A percentile compares a stretch with the other conserved stretches of the same genome.
Conservation (phyloP, 176 grass and related monocot genomes). For the Cymbopogon citratus region DNA sequence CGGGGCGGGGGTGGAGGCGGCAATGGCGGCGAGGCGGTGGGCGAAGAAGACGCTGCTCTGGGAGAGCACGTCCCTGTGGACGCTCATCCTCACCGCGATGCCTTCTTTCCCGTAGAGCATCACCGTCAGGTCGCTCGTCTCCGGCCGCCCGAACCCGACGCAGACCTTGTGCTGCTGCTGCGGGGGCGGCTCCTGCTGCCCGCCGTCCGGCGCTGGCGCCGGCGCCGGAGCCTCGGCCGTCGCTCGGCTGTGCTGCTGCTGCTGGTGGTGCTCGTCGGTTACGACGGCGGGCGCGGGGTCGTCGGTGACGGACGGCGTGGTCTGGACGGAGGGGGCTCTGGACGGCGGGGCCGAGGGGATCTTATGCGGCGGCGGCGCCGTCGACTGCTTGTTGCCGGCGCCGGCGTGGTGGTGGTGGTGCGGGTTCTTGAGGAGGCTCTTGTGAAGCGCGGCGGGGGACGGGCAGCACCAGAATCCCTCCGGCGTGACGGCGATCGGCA, state of each 20-base stretch:
- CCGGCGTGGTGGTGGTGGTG: slow-evolving; percentile 27
- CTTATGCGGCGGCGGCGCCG: background rate
- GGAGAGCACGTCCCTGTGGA: slow-evolving; percentile 57
- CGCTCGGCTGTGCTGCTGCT: background rate
- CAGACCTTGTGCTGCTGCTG: slow-evolving; percentile 46
- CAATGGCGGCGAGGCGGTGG: slow-evolving; percentile 40
- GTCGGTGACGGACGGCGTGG: slow-evolving; percentile 27
- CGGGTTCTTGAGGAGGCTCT: slow-evolving; percentile 71
- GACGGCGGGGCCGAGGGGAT: slow-evolving; percentile 25
- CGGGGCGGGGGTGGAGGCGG: background rate
- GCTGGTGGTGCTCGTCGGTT: background rate
- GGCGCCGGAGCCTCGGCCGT: background rate
- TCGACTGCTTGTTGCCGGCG: background rate
- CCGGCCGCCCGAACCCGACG: slow-evolving; percentile 71
- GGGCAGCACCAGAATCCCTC: slow-evolving; percentile 97
- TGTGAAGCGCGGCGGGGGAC: slow-evolving; percentile 77
- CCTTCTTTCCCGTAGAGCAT: slow-evolving; percentile 68
- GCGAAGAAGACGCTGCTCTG: slow-evolving; percentile 62
- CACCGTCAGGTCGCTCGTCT: slow-evolving; percentile 74
- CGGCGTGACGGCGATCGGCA: slow-evolving; percentile 83
- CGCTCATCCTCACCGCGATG: slow-evolving; percentile 65
- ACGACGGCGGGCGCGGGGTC: background rate
- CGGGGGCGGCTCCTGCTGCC: slow-evolving; percentile 19
- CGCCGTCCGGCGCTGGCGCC: background rate
- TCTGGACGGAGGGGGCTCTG: slow-evolving; percentile 29